Evolutionary conservation across 768 basidiomycete species (phyloP).

Genomic region (Lentinula guzmanii): DNA sequence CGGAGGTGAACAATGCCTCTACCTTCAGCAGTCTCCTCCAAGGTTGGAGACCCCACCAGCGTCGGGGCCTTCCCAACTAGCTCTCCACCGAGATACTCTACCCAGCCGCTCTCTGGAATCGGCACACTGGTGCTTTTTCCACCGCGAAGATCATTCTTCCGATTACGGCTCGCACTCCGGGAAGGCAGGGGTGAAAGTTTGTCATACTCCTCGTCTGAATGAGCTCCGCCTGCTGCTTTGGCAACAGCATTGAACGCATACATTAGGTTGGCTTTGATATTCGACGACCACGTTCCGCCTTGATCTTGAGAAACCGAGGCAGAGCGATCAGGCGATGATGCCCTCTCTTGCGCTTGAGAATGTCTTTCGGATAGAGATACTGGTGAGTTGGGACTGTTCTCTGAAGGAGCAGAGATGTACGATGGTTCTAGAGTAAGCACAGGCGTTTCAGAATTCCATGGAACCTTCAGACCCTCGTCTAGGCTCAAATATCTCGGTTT

Average conservation of each 20-base stretch:
- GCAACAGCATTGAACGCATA: slow-evolving; percentile 46
- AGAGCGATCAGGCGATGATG: neutral
- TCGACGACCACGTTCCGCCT: slow-evolving; percentile 34
- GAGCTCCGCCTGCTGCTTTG: neutral
- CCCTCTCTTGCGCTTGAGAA: neutral
- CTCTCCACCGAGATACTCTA: slow-evolving; percentile 4
- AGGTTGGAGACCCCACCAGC: neutral
- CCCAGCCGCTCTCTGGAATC: neutral
- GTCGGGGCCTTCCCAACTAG: neutral
- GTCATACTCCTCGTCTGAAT: neutral
- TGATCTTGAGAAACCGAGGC: neutral
- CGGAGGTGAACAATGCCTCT: neutral
- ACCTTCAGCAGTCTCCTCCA: neutral
- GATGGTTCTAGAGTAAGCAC: neutral
- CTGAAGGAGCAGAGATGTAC: neutral
- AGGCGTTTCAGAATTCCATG: neutral
- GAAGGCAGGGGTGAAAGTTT: neutral
- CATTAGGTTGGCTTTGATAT: slow-evolving; percentile 37
- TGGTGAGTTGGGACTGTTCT: neutral
- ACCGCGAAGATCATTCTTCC: neutral
- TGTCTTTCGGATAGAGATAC: neutral
- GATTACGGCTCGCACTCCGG: neutral
- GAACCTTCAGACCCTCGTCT: neutral
- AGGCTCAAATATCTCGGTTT: slow-evolving; percentile 5
- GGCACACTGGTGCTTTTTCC: neutral